A percentile compares a stretch with the other conserved stretches of the same genome.
phyloP scores from a whole-genome alignment of 106 monocot genomes.

The Platanthera zijinensis region DNA sequence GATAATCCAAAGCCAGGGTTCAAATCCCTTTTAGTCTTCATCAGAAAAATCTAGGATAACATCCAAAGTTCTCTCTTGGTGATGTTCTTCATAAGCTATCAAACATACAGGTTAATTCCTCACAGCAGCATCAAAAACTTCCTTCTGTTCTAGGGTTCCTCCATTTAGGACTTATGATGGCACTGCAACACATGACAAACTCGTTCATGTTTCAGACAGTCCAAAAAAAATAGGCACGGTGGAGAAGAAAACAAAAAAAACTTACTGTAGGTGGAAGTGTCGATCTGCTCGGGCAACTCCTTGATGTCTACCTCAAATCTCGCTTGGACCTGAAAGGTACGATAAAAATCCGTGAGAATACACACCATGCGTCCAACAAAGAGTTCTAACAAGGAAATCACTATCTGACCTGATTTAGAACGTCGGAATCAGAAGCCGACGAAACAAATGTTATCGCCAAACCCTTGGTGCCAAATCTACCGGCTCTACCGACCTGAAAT shows the following conservation, averaged over 20 bases:
- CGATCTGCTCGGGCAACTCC: conserved; percentile 94
- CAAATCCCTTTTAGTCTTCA: too few species aligned
- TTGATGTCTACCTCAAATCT: conserved; percentile 99
- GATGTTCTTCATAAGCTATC: too few species aligned
- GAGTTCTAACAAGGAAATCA: background rate
- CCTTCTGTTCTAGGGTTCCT: too few species aligned
- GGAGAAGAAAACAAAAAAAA: conserved; percentile 2
- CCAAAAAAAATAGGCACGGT: too few species aligned
- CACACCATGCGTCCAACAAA: background rate
- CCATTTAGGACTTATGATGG: too few species aligned
- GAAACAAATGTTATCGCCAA: conserved; percentile 96
- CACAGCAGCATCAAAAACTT: too few species aligned
- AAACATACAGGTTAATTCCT: too few species aligned
- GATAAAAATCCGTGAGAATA: background rate
- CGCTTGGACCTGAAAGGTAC: conserved; percentile 74
- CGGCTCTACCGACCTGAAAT: conserved; percentile 73
- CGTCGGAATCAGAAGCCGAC: conserved; percentile 88
- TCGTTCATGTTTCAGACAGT: too few species aligned
- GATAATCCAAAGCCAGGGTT: too few species aligned
- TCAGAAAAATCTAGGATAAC: too few species aligned
- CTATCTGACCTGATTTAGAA: conserved; percentile 76
- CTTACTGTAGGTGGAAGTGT: conserved; percentile 98
- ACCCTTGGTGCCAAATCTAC: conserved; percentile 96
- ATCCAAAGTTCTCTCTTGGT: too few species aligned
- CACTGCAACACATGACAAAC: too few species aligned